A percentile compares a stretch with the other conserved stretches of the same genome.
Conservation (phyloP, 805 yeast genomes). For the Yamadazyma nakazawae region DNA sequence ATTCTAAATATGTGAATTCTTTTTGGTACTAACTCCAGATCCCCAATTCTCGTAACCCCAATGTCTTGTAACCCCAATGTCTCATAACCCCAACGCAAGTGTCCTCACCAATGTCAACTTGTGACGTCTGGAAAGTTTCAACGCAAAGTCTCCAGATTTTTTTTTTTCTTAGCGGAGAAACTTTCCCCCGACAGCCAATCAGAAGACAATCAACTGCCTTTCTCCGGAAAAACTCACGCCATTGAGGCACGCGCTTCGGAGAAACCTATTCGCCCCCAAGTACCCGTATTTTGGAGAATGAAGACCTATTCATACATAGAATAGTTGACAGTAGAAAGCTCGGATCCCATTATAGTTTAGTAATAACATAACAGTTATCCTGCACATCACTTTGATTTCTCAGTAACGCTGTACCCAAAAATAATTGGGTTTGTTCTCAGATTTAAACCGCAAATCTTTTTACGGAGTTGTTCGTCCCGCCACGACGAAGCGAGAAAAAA, state of each 20-base stretch:
- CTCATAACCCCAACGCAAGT: no score
- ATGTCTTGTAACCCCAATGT: no score
- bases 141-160: conserved; percentile 1
- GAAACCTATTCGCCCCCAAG: not conserved
- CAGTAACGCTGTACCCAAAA: not conserved
- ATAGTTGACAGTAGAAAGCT: no score
- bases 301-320: no score
- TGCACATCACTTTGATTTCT: not conserved
- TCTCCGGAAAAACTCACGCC: conserved; percentile 1
- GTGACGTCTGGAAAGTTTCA: no score
- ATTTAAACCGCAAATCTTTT: not conserved
- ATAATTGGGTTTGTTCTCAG: no score
- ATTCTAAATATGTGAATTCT: no score
- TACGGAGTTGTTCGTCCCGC: conserved; percentile 2
- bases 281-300: not conserved
- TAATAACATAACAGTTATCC: not conserved
- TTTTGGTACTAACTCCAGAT: no score
- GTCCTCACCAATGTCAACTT: no score
- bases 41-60: no score
- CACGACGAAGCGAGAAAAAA: conserved; percentile 1
- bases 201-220: not conserved
- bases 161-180: conserved; percentile 2
- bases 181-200: conserved; percentile 1
- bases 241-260: not conserved
- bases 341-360: not conserved